Evolutionary conservation across 192 early-diverging fungal genomes (phyloP).

Genomic region (Coemansia sp.): DNA sequence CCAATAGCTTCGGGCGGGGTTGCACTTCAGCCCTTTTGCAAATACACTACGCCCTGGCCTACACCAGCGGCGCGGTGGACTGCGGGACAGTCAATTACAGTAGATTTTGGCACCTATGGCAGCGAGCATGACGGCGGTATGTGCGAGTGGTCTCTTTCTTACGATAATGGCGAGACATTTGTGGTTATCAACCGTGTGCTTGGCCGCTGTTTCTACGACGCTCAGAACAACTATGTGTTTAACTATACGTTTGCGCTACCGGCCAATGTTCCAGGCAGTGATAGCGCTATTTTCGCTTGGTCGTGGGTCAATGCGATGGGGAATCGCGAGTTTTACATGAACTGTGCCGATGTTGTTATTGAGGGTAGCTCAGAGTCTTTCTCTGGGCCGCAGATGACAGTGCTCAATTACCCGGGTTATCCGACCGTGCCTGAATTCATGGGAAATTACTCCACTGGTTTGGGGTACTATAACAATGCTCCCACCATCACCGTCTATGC

Average conservation of each 20-base stretch:
- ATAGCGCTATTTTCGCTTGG: constrained; percentile 57
- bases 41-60: constrained; percentile 21
- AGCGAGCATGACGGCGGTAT: constrained; percentile 58
- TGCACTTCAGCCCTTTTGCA: constrained; percentile 31
- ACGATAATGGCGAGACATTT: constrained; percentile 53
- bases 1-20: constrained; percentile 14
- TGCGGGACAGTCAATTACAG: constrained; percentile 24
- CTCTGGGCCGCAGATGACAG: constrained; percentile 13
- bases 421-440: constrained; percentile 49
- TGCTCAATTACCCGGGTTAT: constrained; percentile 18
- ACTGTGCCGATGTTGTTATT: constrained; percentile 28
- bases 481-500: constrained; percentile 18
- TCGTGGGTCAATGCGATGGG: constrained; percentile 61
- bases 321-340: constrained; percentile 48
- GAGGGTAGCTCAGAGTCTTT: constrained; percentile 1
- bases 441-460: constrained; percentile 10
- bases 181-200: constrained; percentile 50
- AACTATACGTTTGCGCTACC: constrained; percentile 41
- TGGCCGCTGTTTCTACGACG: constrained; percentile 18
- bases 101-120: constrained; percentile 29
- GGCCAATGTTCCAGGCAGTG: constrained; percentile 35
- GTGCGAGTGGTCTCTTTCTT: constrained; percentile 59
- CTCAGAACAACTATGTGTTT: neutral
- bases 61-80: constrained; percentile 18
- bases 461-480: constrained; percentile 6